Base-by-base conservation (phyloP, 768 basidiomycete species). In the Podaxis sp. region DNA sequence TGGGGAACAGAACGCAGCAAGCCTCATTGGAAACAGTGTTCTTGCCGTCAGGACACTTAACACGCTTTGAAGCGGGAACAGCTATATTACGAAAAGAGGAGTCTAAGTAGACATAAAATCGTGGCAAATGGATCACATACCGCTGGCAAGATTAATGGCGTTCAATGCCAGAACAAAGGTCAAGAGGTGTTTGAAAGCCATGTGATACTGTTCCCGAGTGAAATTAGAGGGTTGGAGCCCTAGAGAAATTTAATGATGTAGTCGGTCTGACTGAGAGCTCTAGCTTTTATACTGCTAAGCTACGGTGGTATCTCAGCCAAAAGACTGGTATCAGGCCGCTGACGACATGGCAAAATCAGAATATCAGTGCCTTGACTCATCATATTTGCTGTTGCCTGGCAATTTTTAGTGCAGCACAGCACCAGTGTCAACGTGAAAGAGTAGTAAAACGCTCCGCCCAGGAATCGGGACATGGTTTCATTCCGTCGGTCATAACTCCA, bases 1-100 rank as follows among this genome's bases (percentile, higher is more conserved):
- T 68, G 49, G 78, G 74, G 68, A 78, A 77, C 67, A 77, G 72
- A n/a, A 65, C 71, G 60, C 78, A 79, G 67, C 78, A 79, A 20
- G 74, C 74, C 4, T 71, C 69, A 58, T 77, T 76, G 1, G 68
- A 67, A 10, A 69, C 71, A 15, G 66, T 70, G 36, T 70, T 64
- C 33, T 44, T 64, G 15, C 74, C 72, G 54, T 73, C 70, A 2
- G 71, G 62, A 51, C 74, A 75, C n/a, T 48, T 44, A 24, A 44
- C 44, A 20, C 38, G 60, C 53, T 22, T 48, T 15, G 28, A 13
- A 30, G 60, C 28, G 4, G 60, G 60, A 48, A 55, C 60, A 33
- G 60, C 60, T 62, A 24, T 24, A 46, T 20, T 40, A 24, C 44
- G 28, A n/a, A 30, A 30, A 33, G 6, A 2, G 22, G 22, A 7